These are phyloP conservation scores for Metschnikowia drakensbergensis DNA, from an alignment of 805 yeast genomes.

Conservation along the genomic window DNA sequence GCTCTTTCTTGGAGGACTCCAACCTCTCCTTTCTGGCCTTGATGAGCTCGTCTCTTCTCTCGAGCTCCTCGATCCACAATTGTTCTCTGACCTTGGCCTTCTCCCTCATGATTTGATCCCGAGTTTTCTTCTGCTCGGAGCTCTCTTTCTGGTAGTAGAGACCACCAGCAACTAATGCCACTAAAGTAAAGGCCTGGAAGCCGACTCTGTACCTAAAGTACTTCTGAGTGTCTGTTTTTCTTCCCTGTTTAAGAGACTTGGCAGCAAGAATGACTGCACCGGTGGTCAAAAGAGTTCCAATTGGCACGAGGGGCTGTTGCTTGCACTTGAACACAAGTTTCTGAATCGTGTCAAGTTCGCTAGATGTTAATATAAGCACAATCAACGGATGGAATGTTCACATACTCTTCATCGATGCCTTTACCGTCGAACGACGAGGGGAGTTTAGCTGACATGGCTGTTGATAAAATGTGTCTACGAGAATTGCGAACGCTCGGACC, in stretches of 20 bases:
- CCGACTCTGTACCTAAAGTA: constrained; percentile 91
- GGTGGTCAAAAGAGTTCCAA: constrained; percentile 74
- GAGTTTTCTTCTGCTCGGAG: constrained; percentile 34
- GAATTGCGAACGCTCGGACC: constrained; percentile 4
- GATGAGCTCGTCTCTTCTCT: constrained; percentile 74
- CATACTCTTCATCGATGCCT: constrained; percentile 44
- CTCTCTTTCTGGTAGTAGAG: constrained; percentile 55
- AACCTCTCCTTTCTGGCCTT: constrained; percentile 67
- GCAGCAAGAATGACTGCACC: constrained; percentile 81
- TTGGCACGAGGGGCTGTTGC: constrained; percentile 86
- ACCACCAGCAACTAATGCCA: constrained; percentile 81
- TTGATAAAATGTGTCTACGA: not conserved
- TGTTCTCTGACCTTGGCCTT: constrained; percentile 83
- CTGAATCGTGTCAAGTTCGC: constrained; percentile 46
- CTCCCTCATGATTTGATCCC: constrained; percentile 63
- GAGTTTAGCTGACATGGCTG: constrained; percentile 15
- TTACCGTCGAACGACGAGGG: constrained; percentile 50
- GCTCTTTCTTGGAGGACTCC: constrained; percentile 45
- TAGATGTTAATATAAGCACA: constrained; percentile 17
- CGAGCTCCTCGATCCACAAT: constrained; percentile 87
- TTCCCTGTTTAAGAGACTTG: constrained; percentile 66
- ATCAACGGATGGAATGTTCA: constrained; percentile 9
- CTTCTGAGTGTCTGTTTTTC: constrained; percentile 69
- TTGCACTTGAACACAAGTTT: constrained; percentile 61
- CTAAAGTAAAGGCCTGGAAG: constrained; percentile 77